A percentile compares a stretch with the other conserved stretches of the same genome.
Conservation (phyloP, 192 early-diverging fungal species). For the Phycomyces blakesleeanus region DNA sequence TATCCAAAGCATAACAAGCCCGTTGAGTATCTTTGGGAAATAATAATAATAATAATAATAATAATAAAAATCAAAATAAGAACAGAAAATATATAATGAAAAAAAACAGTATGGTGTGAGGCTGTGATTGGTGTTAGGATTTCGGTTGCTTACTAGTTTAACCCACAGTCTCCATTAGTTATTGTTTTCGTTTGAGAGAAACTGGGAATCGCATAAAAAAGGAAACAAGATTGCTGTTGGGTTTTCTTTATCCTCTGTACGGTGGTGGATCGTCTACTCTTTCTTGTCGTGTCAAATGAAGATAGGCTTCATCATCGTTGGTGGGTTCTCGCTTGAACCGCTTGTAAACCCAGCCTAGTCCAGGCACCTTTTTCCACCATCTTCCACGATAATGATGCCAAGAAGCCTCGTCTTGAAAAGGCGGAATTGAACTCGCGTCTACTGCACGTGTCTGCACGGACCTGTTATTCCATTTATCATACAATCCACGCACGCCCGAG, state of each 20-base stretch:
- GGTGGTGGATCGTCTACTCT: slow-evolving; percentile 20
- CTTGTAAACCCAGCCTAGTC: slow-evolving; percentile 14
- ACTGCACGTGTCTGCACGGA: neutral
- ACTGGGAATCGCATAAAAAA: neutral
- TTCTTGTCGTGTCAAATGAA: slow-evolving; percentile 1
- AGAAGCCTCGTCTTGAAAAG: slow-evolving; percentile 10
- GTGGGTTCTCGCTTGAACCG: slow-evolving; percentile 1
- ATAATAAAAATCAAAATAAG: neutral
- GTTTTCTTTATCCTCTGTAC: slow-evolving; percentile 9
- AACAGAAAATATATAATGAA: neutral
- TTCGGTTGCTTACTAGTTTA: too few relatives aligned
- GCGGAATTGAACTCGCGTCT: neutral
- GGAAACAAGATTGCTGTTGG: neutral
- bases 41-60: neutral
- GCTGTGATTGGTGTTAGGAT: too few relatives aligned
- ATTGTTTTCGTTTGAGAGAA: neutral
- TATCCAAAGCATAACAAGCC: too few relatives aligned
- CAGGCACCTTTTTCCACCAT: slow-evolving; percentile 22
- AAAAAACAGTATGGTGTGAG: neutral
- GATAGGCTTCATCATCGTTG: slow-evolving; percentile 6
- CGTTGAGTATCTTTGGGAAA: too few relatives aligned
- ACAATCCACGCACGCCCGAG: slow-evolving; percentile 6
- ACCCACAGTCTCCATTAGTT: too few relatives aligned
- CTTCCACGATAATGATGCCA: slow-evolving; percentile 1
- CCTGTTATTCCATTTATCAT: slow-evolving; percentile 30